Evolutionary conservation across 2,329 filamentous ascomycete genomes (phyloP).

Genomic region (Venturia carpophila): DNA sequence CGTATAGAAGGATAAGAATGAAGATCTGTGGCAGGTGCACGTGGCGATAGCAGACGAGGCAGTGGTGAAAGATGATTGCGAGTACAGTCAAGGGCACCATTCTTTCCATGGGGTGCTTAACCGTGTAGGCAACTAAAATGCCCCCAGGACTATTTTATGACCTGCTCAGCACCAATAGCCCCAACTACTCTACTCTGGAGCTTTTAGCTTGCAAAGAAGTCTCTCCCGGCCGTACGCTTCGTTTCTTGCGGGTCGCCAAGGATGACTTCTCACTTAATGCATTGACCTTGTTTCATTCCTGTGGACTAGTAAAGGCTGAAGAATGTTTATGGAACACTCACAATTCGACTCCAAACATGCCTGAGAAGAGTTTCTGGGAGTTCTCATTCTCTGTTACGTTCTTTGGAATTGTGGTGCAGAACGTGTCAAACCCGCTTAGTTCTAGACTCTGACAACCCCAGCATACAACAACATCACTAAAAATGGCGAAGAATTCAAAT

Average conservation of each 20-base stretch:
- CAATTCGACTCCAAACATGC: not conserved
- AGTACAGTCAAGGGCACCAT: not conserved
- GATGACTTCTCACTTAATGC: not conserved
- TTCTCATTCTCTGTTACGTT: not conserved
- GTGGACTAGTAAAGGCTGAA: not conserved
- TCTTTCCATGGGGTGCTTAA: not conserved
- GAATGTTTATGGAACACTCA: not conserved
- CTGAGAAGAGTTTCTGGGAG: too few relatives aligned
- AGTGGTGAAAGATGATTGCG: too few relatives aligned
- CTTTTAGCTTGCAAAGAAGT: not conserved
- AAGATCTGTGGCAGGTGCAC: too few relatives aligned
- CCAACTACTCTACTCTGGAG: not conserved
- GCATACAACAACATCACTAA: too few relatives aligned
- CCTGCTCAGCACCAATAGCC: not conserved
- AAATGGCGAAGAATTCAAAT: not conserved
- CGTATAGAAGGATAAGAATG: too few relatives aligned
- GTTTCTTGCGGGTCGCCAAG: not conserved
- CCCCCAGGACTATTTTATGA: not conserved
- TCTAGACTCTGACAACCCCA: not conserved
- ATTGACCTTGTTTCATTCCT: not conserved
- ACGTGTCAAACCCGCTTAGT: not conserved
- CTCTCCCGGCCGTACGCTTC: not conserved
- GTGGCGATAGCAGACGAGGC: too few relatives aligned
- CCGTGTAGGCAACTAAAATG: not conserved
- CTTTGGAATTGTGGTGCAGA: conserved; percentile 4